These are phyloP conservation scores for Yarrowia phangngaensis DNA, from an alignment of 805 yeast species.

Conservation along the genomic window DNA sequence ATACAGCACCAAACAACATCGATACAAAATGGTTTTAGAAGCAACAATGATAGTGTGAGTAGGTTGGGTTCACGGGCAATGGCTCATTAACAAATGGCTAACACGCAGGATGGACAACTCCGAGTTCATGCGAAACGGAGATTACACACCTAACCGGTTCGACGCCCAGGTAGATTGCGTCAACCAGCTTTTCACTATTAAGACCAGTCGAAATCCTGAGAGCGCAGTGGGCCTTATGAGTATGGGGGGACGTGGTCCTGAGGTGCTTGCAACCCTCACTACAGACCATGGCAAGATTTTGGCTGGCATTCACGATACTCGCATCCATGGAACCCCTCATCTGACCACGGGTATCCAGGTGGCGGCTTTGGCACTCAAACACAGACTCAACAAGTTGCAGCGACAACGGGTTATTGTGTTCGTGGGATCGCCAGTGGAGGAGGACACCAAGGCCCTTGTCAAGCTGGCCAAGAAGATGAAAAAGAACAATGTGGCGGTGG, in stretches of 20 bases:
- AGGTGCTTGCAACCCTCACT: conserved; percentile 84
- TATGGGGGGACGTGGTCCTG: conserved; percentile 74
- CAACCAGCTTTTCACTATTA: conserved; percentile 77
- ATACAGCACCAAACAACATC: conserved; percentile 6
- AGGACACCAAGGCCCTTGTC: conserved; percentile 65
- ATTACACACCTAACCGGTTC: conserved; percentile 79
- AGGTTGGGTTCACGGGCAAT: background rate
- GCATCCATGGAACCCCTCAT: conserved; percentile 63
- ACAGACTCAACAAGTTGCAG: conserved; percentile 91
- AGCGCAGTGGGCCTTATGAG: conserved; percentile 88
- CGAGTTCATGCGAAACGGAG: conserved; percentile 94
- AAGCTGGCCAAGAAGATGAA: conserved; percentile 87
- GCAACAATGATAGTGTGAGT: conserved; percentile 82
- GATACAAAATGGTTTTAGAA: conserved; percentile 74
- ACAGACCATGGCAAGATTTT: conserved; percentile 81
- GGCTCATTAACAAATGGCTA: background rate
- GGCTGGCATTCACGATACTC: conserved; percentile 74
- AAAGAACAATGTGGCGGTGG: conserved; percentile 87
- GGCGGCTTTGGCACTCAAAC: conserved; percentile 88
- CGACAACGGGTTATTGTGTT: conserved; percentile 85
- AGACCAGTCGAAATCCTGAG: conserved; percentile 87
- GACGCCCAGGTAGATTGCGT: conserved; percentile 92
- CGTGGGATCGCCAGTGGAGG: conserved; percentile 80
- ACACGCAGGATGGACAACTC: conserved; percentile 76
- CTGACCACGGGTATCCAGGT: conserved; percentile 85